Evolutionary conservation across 805 yeast genomes (phyloP).

Genomic region (Lachancea meyersii): DNA sequence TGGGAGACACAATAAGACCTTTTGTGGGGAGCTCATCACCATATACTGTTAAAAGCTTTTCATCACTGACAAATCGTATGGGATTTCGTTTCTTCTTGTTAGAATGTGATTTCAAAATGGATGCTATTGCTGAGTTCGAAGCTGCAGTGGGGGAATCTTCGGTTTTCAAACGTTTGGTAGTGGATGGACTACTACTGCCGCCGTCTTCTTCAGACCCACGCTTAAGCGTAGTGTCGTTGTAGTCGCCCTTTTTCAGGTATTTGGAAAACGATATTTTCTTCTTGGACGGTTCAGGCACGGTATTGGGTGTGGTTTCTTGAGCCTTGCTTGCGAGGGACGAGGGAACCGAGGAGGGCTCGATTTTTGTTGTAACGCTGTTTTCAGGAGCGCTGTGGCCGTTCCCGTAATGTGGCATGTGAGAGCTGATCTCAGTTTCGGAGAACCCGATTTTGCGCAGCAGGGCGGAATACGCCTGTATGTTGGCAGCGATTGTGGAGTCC

Average conservation of each 20-base stretch:
- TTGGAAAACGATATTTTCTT: slow-evolving; percentile 33
- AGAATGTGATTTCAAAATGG: slow-evolving; percentile 22
- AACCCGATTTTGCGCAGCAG: slow-evolving; percentile 22
- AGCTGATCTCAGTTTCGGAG: slow-evolving; percentile 12
- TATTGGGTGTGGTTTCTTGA: neutral
- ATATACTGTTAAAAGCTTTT: slow-evolving; percentile 24
- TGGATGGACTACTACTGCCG: neutral
- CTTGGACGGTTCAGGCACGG: slow-evolving; percentile 21
- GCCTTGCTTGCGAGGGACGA: neutral
- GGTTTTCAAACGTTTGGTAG: slow-evolving; percentile 7
- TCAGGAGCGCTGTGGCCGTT: neutral
- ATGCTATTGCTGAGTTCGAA: slow-evolving; percentile 4
- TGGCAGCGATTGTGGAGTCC: slow-evolving; percentile 23
- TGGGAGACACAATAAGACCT: slow-evolving; percentile 28
- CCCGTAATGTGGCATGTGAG: slow-evolving; percentile 4
- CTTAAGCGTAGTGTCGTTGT: slow-evolving; percentile 18
- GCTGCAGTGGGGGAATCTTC: slow-evolving; percentile 1
- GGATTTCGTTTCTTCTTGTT: slow-evolving; percentile 10
- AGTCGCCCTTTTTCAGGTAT: slow-evolving; percentile 28
- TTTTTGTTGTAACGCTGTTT: too few relatives aligned
- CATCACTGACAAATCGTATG: slow-evolving; percentile 26
- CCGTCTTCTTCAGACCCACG: slow-evolving; percentile 9
- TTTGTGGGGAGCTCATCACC: slow-evolving; percentile 31
- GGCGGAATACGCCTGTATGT: slow-evolving; percentile 21
- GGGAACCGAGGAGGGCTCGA: too few relatives aligned